phyloP scores from a whole-genome alignment of 1,139 yeast species.

The Saccharomyces hybrid region DNA sequence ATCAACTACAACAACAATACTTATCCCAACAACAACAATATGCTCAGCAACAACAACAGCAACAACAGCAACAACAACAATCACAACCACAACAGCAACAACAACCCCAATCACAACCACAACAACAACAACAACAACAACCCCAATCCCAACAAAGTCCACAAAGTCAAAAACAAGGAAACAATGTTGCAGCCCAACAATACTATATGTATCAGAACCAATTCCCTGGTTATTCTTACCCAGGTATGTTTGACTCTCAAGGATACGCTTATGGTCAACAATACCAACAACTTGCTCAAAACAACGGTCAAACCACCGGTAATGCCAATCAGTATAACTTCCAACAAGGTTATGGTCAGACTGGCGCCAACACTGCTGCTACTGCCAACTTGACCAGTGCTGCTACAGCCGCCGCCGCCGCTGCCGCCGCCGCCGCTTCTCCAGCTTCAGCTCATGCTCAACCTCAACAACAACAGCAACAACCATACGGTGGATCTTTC shows the following conservation, averaged over 20 bases:
- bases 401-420: slow-evolving; percentile 20
- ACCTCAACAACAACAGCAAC: slow-evolving; percentile 7
- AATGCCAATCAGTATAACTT: slow-evolving; percentile 15
- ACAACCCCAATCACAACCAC: slow-evolving; percentile 11
- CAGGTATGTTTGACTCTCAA: slow-evolving; percentile 32
- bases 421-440: slow-evolving; percentile 18
- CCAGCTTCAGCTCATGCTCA: slow-evolving; percentile 20
- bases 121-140: slow-evolving; percentile 13
- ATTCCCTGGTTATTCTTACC: slow-evolving; percentile 34
- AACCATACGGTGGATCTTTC: slow-evolving; percentile 24
- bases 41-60: slow-evolving; percentile 3
- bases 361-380: slow-evolving; percentile 7
- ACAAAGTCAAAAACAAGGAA: slow-evolving; percentile 12
- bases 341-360: slow-evolving; percentile 19
- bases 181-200: slow-evolving; percentile 26
- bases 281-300: slow-evolving; percentile 20
- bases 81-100: not conserved
- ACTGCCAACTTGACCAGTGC: slow-evolving; percentile 9
- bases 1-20: slow-evolving; percentile 8
- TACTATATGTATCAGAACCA: slow-evolving; percentile 32
- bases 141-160: slow-evolving; percentile 12
- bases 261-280: slow-evolving; percentile 26
- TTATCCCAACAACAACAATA: slow-evolving; percentile 6
- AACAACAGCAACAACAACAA: slow-evolving; percentile 13
- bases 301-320: slow-evolving; percentile 11